A percentile compares a stretch with the other conserved stretches of the same genome.
Evolutionary conservation across 169 alveolate species (phyloP).

Genomic region (Plasmodium billcollinsi): DNA sequence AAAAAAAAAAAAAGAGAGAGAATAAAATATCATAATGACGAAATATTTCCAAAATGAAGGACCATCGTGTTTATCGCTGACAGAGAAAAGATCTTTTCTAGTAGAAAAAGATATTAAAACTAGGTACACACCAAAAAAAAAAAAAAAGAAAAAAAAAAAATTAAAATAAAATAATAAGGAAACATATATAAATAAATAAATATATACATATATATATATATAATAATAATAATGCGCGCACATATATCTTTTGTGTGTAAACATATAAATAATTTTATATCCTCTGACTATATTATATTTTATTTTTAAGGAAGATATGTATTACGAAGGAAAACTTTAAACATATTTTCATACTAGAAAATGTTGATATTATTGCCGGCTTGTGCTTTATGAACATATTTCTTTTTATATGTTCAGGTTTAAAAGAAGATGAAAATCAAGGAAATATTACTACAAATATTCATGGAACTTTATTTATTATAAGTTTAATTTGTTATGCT

Average conservation of each 20-base stretch:
- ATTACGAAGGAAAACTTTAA: slow-evolving; percentile 42
- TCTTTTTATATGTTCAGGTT: slow-evolving; percentile 51
- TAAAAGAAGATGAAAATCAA: slow-evolving; percentile 17
- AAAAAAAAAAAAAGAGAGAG: too few species aligned
- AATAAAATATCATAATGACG: slow-evolving; percentile 6
- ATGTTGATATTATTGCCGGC: slow-evolving; percentile 41
- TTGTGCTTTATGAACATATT: slow-evolving; percentile 42
- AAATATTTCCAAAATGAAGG: slow-evolving; percentile 57
- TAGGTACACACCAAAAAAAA: slow-evolving; percentile 23
- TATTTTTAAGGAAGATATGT: slow-evolving; percentile 30
- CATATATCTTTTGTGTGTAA: neutral
- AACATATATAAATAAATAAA: neutral
- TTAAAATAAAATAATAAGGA: neutral
- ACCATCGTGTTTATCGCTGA: slow-evolving; percentile 22
- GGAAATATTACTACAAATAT: slow-evolving; percentile 46
- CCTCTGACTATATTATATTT: neutral
- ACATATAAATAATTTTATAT: neutral
- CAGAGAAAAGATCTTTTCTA: slow-evolving; percentile 21
- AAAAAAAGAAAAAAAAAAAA: neutral
- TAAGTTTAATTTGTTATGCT: slow-evolving; percentile 51
- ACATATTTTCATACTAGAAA: slow-evolving; percentile 39
- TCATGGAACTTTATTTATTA: slow-evolving; percentile 57
- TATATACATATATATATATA: slow-evolving; percentile 5
- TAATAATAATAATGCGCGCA: neutral
- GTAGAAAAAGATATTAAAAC: slow-evolving; percentile 68